phyloP scores from a whole-genome alignment of 371 early-diverging fungal species.

The Mucor lusitanicus region DNA sequence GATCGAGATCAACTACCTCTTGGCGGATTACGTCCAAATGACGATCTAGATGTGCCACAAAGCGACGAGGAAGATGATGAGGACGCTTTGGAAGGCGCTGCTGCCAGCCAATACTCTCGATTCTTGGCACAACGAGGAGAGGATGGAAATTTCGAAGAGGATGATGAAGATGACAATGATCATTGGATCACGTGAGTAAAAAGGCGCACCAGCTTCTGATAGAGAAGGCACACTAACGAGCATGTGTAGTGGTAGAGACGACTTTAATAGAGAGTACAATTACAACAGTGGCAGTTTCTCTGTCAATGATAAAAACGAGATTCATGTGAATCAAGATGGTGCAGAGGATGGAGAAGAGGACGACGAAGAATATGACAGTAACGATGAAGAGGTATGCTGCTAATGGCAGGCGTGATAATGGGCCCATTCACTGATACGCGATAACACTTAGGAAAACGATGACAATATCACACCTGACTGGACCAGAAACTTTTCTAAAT shows the following conservation, averaged over 20 bases:
- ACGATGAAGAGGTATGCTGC: conserved; percentile 19
- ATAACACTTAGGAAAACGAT: conserved; percentile 6
- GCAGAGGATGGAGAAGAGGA: conserved; percentile 13
- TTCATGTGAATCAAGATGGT: background rate
- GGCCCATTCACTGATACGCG: background rate
- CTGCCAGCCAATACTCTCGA: conserved; percentile 32
- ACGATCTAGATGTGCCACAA: conserved; percentile 30
- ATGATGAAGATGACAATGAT: conserved; percentile 34
- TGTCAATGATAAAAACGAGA: conserved; percentile 5
- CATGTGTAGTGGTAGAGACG: conserved; percentile 25
- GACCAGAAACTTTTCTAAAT: conserved; percentile 41
- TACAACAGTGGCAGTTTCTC: conserved; percentile 4
- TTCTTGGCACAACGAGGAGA: conserved; percentile 30
- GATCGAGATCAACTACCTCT: conserved; percentile 86
- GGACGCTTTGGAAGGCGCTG: conserved; percentile 21
- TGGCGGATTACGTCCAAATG: conserved; percentile 80
- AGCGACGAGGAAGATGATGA: conserved; percentile 36
- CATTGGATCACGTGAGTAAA: conserved; percentile 25
- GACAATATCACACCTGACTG: conserved; percentile 28
- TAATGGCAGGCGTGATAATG: background rate
- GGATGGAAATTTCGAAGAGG: conserved; percentile 33
- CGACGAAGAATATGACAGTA: conserved; percentile 17
- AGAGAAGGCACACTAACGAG: background rate
- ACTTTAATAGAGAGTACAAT: conserved; percentile 24
- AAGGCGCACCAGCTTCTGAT: background rate